Percentiles rank a stretch among this genome's conserved stretches.
Conservation (phyloP, 345 rosid species). For the Microthlaspi erraticum region DNA sequence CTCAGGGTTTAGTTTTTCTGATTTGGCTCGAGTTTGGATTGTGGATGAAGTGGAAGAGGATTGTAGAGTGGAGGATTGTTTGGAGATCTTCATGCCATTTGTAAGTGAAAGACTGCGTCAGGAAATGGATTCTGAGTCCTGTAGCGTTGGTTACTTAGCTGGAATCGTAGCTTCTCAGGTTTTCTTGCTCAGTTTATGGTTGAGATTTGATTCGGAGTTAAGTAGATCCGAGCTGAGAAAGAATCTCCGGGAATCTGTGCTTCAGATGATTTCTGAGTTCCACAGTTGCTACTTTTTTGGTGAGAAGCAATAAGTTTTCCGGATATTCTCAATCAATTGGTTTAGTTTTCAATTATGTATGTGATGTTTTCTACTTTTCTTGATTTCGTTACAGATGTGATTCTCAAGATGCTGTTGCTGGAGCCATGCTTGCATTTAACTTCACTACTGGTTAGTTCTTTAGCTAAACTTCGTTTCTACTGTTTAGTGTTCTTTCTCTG, state of each 20-base stretch:
- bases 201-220: slow-evolving; percentile 52
- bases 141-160: slow-evolving; percentile 57
- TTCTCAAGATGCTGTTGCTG: slow-evolving; percentile 63
- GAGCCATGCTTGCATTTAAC: slow-evolving; percentile 61
- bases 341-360: not conserved
- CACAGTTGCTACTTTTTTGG: slow-evolving; percentile 61
- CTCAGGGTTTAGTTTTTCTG: slow-evolving; percentile 53
- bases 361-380: slow-evolving; percentile 30
- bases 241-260: slow-evolving; percentile 50
- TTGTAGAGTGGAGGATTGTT: slow-evolving; percentile 46
- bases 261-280: slow-evolving; percentile 56
- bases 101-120: slow-evolving; percentile 50
- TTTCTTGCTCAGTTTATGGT: slow-evolving; percentile 59
- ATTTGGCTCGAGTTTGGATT: slow-evolving; percentile 63
- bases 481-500: not conserved
- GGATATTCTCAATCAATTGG: not conserved
- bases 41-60: slow-evolving; percentile 50
- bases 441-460: slow-evolving; percentile 59
- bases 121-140: slow-evolving; percentile 46
- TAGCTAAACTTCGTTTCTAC: slow-evolving; percentile 22
- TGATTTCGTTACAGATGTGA: slow-evolving; percentile 49
- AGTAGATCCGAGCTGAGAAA: slow-evolving; percentile 47
- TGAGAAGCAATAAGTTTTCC: slow-evolving; percentile 38
- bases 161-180: slow-evolving; percentile 74
- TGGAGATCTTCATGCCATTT: slow-evolving; percentile 59